These are phyloP conservation scores for Amphirosellinia nigrospora DNA, from an alignment of 495 filamentous ascomycete species.

Conservation along the genomic window DNA sequence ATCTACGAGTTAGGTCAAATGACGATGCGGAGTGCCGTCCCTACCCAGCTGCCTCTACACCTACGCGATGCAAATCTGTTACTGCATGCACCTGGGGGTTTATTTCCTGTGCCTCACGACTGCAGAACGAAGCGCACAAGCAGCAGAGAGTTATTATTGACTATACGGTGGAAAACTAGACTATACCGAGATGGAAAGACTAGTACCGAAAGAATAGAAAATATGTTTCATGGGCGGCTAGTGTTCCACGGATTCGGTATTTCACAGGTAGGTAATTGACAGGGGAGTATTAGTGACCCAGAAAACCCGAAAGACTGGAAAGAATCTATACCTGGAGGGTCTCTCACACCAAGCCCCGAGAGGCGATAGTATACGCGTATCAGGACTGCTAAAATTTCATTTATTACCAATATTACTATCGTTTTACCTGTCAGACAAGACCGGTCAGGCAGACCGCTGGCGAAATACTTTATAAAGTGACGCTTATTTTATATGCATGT, in stretches of 20 bases:
- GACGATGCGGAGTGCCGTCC: neutral
- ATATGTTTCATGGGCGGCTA: neutral
- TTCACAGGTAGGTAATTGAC: neutral
- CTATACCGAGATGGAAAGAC: neutral
- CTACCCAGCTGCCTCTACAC: neutral
- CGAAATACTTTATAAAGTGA: neutral
- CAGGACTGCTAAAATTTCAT: neutral
- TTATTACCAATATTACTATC: neutral
- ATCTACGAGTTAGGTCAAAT: neutral
- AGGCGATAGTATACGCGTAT: neutral
- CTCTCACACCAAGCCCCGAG: neutral
- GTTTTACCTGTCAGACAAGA: neutral
- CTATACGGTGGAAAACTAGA: neutral
- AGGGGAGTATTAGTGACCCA: neutral
- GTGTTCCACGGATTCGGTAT: slow-evolving; percentile 11
- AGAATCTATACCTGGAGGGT: neutral
- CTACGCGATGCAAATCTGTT: neutral
- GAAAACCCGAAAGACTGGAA: neutral
- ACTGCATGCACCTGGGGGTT: neutral
- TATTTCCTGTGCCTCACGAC: neutral
- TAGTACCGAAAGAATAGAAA: neutral
- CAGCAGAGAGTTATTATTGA: neutral
- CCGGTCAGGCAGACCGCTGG: neutral
- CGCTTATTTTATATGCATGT: slow-evolving; percentile 4
- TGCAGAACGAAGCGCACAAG: neutral